Evolutionary conservation across 2,329 filamentous ascomycete species (phyloP).

Genomic region (Epichloe elymi): DNA sequence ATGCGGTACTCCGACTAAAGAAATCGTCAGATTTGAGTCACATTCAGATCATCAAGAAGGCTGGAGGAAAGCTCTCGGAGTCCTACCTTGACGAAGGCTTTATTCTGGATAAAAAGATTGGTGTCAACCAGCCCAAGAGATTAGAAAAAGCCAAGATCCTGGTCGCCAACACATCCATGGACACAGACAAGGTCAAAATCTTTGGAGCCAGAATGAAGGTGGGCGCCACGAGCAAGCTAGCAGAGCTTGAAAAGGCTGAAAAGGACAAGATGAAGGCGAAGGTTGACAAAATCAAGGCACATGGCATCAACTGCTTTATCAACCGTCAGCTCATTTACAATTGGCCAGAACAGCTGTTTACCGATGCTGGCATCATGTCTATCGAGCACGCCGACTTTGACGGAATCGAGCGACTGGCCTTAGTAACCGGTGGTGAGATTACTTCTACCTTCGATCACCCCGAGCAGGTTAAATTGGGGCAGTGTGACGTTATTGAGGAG

Average conservation of each 20-base stretch:
- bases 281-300: conserved; percentile 96
- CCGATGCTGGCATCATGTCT: conserved; percentile 92
- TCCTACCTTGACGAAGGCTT: conserved; percentile 97
- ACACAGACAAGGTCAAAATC: conserved; percentile 99
- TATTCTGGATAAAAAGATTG: conserved; percentile 98
- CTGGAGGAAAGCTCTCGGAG: conserved; percentile 91
- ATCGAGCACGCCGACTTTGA: conserved; percentile 99
- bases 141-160: conserved; percentile 97
- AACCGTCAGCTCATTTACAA: conserved; percentile 99
- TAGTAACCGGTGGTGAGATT: conserved; percentile 96
- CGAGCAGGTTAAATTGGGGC: conserved; percentile 88
- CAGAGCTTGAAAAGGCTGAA: conserved; percentile 96
- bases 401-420: conserved; percentile 83
- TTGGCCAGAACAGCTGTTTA: conserved; percentile 98
- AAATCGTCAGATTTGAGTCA: conserved; percentile 89
- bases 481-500: conserved; percentile 93
- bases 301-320: conserved; percentile 99
- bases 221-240: conserved; percentile 86
- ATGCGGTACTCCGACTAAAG: conserved; percentile 81
- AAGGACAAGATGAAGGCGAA: conserved; percentile 99
- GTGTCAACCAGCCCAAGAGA: conserved; percentile 94
- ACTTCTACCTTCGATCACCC: conserved; percentile 96
- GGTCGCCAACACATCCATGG: conserved; percentile 97
- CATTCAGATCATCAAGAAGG: conserved; percentile 99
- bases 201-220: conserved; percentile 97